A percentile compares a stretch with the other conserved stretches of the same genome.
These are phyloP conservation scores for Cinchona pubescens DNA, from an alignment of 257 asterid genomes.

Conservation along the genomic window DNA sequence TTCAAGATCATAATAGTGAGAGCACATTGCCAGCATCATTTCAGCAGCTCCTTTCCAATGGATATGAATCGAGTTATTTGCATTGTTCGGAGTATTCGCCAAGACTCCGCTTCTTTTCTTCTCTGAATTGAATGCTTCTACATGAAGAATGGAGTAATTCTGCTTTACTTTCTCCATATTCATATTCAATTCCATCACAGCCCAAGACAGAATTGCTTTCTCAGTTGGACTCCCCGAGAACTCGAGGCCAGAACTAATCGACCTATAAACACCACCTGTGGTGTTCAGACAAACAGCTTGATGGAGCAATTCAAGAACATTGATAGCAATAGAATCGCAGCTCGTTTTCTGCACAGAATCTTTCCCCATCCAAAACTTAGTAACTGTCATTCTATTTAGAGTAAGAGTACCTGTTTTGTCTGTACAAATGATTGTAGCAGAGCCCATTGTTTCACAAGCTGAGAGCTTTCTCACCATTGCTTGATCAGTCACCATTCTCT, in stretches of 20 bases:
- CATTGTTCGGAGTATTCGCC: constrained; percentile 30
- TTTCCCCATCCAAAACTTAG: constrained; percentile 40
- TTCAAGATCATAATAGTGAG: constrained; percentile 40
- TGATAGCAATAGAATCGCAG: constrained; percentile 11
- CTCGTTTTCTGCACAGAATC: constrained; percentile 11
- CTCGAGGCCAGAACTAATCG: constrained; percentile 23
- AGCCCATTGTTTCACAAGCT: constrained; percentile 53
- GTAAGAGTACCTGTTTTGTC: constrained; percentile 49
- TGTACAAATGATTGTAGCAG: constrained; percentile 39
- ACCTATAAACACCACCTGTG: constrained; percentile 39
- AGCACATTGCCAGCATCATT: constrained; percentile 55
- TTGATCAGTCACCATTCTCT: constrained; percentile 53
- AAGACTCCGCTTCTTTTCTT: constrained; percentile 73
- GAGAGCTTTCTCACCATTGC: constrained; percentile 61
- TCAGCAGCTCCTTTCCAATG: constrained; percentile 95
- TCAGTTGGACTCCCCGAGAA: constrained; percentile 86
- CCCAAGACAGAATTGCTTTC: constrained; percentile 82
- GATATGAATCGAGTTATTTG: constrained; percentile 31
- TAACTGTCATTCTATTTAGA: constrained; percentile 42
- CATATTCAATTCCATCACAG: constrained; percentile 45
- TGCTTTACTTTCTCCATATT: constrained; percentile 48
- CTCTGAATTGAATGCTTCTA: constrained; percentile 71
- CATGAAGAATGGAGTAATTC: constrained; percentile 34
- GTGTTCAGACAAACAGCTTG: constrained; percentile 50
- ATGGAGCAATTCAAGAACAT: constrained; percentile 31